These are phyloP conservation scores for Oxytropis ochrocephala DNA, from an alignment of 306 rosid genomes.

Conservation along the genomic window DNA sequence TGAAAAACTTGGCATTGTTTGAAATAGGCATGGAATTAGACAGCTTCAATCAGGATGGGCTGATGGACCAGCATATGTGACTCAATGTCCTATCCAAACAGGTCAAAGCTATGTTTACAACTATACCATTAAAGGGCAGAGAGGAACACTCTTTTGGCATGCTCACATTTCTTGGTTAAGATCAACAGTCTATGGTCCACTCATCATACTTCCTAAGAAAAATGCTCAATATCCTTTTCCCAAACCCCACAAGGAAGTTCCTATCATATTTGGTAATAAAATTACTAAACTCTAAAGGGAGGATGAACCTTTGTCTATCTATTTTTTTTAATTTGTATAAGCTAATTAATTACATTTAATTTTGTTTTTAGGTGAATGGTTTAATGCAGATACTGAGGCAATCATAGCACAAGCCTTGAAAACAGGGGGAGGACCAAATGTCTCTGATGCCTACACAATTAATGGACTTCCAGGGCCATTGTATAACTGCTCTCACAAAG, in stretches of 20 bases:
- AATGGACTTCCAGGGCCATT: conserved; percentile 63
- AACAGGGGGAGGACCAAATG: conserved; percentile 67
- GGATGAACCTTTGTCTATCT: not conserved
- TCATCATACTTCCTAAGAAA: conserved; percentile 48
- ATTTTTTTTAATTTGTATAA: not conserved
- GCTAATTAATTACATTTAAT: not conserved
- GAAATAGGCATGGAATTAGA: conserved; percentile 58
- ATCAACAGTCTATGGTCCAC: conserved; percentile 52
- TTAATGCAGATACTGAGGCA: conserved; percentile 54
- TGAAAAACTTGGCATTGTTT: not conserved
- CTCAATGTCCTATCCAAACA: conserved; percentile 66
- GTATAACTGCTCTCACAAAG: conserved; percentile 56
- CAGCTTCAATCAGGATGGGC: conserved; percentile 60
- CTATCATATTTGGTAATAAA: conserved; percentile 32
- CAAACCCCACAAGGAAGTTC: conserved; percentile 41
- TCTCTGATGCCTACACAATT: conserved; percentile 59
- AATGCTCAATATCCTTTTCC: conserved; percentile 38
- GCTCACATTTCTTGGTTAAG: conserved; percentile 70
- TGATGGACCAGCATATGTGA: conserved; percentile 62
- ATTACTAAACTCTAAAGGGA: not conserved
- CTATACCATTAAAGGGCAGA: conserved; percentile 48
- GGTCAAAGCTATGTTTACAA: conserved; percentile 59
- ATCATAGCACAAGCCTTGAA: conserved; percentile 44
- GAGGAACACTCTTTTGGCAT: conserved; percentile 71
- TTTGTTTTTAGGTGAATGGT: conserved; percentile 58